Evolutionary conservation across 1,284 basidiomycete genomes (phyloP).

Genomic region (Somion occarium): DNA sequence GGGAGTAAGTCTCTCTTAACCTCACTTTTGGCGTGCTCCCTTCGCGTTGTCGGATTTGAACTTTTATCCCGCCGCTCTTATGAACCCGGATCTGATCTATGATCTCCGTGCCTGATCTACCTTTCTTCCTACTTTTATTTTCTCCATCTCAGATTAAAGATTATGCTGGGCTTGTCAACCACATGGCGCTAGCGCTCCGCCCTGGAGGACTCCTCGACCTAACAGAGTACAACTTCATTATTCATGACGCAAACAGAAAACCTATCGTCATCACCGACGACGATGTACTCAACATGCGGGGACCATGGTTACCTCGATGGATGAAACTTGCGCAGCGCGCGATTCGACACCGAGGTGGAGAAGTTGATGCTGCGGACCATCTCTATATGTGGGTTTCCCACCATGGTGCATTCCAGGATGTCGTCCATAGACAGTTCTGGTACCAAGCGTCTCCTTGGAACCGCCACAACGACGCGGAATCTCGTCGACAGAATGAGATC

Average conservation of each 20-base stretch:
- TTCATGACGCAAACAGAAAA: slow-evolving; percentile 47
- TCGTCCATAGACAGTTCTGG: slow-evolving; percentile 52
- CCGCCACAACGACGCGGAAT: slow-evolving; percentile 24
- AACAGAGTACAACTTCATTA: slow-evolving; percentile 63
- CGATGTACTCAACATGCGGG: slow-evolving; percentile 35
- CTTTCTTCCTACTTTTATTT: slow-evolving; percentile 9
- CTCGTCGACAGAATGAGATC: slow-evolving; percentile 25
- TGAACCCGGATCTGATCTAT: slow-evolving; percentile 13
- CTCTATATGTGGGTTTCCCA: slow-evolving; percentile 47
- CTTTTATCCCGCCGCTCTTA: not conserved
- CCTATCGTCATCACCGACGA: slow-evolving; percentile 33
- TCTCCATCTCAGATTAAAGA: slow-evolving; percentile 53
- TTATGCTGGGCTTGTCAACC: slow-evolving; percentile 59
- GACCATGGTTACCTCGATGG: slow-evolving; percentile 58
- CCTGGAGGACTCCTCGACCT: slow-evolving; percentile 65
- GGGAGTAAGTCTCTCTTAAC: slow-evolving; percentile 44
- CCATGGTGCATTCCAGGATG: slow-evolving; percentile 52
- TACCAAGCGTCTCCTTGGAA: slow-evolving; percentile 51
- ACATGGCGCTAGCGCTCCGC: slow-evolving; percentile 60
- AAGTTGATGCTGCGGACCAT: slow-evolving; percentile 53
- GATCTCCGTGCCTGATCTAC: slow-evolving; percentile 20
- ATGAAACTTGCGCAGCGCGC: slow-evolving; percentile 48
- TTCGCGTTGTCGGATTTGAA: slow-evolving; percentile 4
- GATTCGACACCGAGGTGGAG: slow-evolving; percentile 51
- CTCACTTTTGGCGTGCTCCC: not conserved